Percentiles rank a stretch among this genome's conserved stretches.
These are phyloP conservation scores for Phalaenopsis aphrodite DNA, from an alignment of 106 monocot species.

Conservation along the genomic window DNA sequence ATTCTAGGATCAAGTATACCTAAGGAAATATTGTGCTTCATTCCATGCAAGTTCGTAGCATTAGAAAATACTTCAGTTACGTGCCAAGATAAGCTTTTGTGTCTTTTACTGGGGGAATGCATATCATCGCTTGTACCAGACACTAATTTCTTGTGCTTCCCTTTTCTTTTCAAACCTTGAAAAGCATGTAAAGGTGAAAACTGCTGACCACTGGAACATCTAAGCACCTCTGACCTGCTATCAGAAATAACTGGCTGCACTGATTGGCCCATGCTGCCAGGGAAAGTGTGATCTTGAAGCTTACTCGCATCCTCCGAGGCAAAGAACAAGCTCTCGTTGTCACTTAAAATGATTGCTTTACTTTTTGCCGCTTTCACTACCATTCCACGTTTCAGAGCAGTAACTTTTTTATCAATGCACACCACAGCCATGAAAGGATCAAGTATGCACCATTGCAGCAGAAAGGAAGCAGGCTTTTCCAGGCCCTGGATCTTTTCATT, in stretches of 20 bases:
- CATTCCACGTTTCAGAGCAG: constrained; percentile 32
- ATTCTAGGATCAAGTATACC: neutral
- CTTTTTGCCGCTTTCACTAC: constrained; percentile 49
- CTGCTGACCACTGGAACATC: constrained; percentile 5
- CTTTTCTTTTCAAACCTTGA: constrained; percentile 11
- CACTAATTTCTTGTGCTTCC: neutral
- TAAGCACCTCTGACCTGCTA: constrained; percentile 4
- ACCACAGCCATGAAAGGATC: constrained; percentile 75
- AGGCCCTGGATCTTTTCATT: constrained; percentile 21
- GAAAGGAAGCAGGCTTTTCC: constrained; percentile 17
- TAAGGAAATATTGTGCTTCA: neutral
- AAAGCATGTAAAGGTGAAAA: neutral
- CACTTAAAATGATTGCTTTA: constrained; percentile 18
- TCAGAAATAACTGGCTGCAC: constrained; percentile 13
- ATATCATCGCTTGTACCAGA: neutral
- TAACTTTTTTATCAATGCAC: constrained; percentile 52
- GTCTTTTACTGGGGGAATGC: neutral
- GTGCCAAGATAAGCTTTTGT: neutral
- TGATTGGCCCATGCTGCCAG: neutral
- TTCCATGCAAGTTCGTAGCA: neutral
- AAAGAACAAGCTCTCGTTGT: constrained; percentile 4
- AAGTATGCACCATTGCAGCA: constrained; percentile 58
- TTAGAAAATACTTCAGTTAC: too few relatives aligned
- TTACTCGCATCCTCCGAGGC: neutral
- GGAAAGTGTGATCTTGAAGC: neutral